Evolutionary conservation across 176 grass and related monocot genomes (phyloP).

Genomic region (Raddia distichophylla): DNA sequence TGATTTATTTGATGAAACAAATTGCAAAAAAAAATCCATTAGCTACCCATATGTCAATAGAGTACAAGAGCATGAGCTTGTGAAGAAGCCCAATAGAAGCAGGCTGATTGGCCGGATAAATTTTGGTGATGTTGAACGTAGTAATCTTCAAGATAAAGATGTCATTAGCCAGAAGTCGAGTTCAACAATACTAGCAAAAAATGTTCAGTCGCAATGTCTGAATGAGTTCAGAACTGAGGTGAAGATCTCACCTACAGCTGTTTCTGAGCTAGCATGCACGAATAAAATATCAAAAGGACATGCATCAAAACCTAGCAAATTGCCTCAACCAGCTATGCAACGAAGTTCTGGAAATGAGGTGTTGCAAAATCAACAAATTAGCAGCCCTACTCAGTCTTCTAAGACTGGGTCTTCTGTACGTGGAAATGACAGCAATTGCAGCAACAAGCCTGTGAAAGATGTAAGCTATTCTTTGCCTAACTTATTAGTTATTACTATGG

Average conservation of each 20-base stretch:
- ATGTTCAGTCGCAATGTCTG: conserved; percentile 32
- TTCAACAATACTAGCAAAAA: conserved; percentile 40
- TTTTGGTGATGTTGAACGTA: conserved; percentile 45
- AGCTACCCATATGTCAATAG: conserved; percentile 26
- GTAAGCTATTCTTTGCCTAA: conserved; percentile 33
- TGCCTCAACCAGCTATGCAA: neutral
- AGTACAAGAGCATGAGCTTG: conserved; percentile 18
- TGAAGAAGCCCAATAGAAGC: conserved; percentile 49
- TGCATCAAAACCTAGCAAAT: conserved; percentile 30
- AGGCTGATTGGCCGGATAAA: conserved; percentile 46
- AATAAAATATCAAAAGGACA: conserved; percentile 36
- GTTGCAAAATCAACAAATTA: conserved; percentile 32
- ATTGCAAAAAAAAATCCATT: conserved; percentile 32
- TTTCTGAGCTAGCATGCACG: conserved; percentile 37
- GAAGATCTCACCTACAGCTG: conserved; percentile 33
- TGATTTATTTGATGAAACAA: conserved; percentile 40
- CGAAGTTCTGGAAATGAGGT: conserved; percentile 30
- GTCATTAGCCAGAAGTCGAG: conserved; percentile 40
- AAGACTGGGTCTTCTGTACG: conserved; percentile 47
- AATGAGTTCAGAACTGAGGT: conserved; percentile 42
- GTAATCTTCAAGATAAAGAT: conserved; percentile 46
- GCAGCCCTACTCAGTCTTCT: conserved; percentile 36
- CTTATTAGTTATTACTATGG: neutral
- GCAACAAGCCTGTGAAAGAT: conserved; percentile 53
- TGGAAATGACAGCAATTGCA: conserved; percentile 44